phyloP scores from a whole-genome alignment of 495 filamentous ascomycete species.

The Rostrohypoxylon terebratum region DNA sequence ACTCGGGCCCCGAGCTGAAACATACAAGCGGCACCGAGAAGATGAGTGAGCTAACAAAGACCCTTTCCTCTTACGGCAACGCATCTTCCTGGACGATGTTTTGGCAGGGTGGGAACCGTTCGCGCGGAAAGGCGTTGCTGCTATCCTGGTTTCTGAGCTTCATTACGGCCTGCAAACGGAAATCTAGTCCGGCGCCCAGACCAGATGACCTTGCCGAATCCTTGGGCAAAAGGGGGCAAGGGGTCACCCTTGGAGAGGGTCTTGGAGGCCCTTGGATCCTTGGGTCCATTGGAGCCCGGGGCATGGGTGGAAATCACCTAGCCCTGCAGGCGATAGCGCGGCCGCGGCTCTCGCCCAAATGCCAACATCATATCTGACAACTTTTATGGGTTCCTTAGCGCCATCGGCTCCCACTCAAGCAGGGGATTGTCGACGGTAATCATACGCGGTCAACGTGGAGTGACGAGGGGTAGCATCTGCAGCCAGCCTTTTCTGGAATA shows the following conservation, averaged over 20 bases:
- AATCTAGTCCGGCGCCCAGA: constrained; percentile 46
- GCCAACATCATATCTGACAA: constrained; percentile 47
- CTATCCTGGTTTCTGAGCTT: constrained; percentile 38
- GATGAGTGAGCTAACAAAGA: constrained; percentile 29
- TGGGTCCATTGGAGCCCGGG: constrained; percentile 8
- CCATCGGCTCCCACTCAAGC: constrained; percentile 47
- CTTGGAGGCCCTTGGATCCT: not conserved
- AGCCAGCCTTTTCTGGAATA: constrained; percentile 43
- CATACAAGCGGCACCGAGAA: constrained; percentile 22
- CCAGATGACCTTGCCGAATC: constrained; percentile 42
- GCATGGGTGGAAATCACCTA: constrained; percentile 39
- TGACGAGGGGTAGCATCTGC: constrained; percentile 49
- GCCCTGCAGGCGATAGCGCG: constrained; percentile 45
- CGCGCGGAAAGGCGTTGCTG: constrained; percentile 33
- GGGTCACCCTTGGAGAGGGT: not conserved
- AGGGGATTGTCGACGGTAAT: constrained; percentile 45
- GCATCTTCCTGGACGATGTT: constrained; percentile 34
- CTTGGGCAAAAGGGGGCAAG: constrained; percentile 30
- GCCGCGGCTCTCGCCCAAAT: constrained; percentile 41
- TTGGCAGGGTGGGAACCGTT: constrained; percentile 41
- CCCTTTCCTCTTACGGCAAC: constrained; percentile 35
- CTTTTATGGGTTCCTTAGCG: constrained; percentile 46
- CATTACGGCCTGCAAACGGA: constrained; percentile 45
- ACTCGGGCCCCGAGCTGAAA: constrained; percentile 32
- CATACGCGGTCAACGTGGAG: constrained; percentile 47